Conservation (phyloP, 2,329 filamentous ascomycete genomes). For the Parastagonospora avenae region DNA sequence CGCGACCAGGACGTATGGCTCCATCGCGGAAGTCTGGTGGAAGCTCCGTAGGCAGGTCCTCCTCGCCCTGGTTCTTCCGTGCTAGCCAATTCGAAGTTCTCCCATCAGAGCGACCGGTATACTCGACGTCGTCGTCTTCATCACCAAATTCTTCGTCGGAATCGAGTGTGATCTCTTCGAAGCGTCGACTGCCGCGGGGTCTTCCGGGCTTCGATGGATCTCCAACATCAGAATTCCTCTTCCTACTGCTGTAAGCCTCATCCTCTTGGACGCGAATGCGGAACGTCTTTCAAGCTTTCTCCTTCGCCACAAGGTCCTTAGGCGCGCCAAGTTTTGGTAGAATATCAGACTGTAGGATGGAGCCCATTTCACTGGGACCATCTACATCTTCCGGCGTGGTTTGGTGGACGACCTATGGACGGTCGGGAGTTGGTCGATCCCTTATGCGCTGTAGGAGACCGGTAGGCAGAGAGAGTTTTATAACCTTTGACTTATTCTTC, state of each 20-base stretch:
- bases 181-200: conserved; percentile 34
- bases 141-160: conserved; percentile 50
- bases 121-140: conserved; percentile 20
- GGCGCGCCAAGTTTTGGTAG: conserved; percentile 21
- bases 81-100: conserved; percentile 50
- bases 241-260: conserved; percentile 45
- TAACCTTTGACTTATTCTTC: conserved; percentile 51
- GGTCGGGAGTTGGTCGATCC: conserved; percentile 38
- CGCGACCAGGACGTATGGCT: conserved; percentile 32
- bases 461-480: conserved; percentile 47
- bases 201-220: conserved; percentile 30
- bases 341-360: conserved; percentile 47
- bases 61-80: conserved; percentile 48
- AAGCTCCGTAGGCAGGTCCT: conserved; percentile 51
- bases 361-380: conserved; percentile 19
- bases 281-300: conserved; percentile 42
- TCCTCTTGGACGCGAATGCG: conserved; percentile 48
- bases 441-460: conserved; percentile 45
- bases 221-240: conserved; percentile 28
- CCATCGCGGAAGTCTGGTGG: conserved; percentile 50
- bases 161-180: conserved; percentile 54
- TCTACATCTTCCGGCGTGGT: conserved; percentile 31
- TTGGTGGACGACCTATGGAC: conserved; percentile 19
- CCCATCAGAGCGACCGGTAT: conserved; percentile 21
- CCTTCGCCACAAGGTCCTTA: conserved; percentile 24